Base-by-base conservation (phyloP, 768 basidiomycete species). In the Phlebiopsis gigantea region DNA sequence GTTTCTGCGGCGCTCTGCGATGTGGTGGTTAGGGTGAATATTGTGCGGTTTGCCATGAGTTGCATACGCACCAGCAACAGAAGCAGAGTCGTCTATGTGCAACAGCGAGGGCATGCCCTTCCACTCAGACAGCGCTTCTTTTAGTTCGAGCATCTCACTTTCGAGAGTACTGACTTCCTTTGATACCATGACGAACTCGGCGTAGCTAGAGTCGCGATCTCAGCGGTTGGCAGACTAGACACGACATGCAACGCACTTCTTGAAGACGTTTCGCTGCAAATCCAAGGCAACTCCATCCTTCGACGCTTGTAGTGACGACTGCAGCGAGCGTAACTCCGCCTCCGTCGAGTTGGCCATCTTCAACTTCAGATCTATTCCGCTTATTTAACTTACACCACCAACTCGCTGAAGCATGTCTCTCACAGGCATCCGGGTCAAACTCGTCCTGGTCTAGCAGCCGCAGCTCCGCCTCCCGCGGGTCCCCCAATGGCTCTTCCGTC, bases 131-230 rank as follows among this genome's bases (percentile, higher is more conserved):
- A 98, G 78, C 5, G 89, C 81, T 55, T 95, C 93, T 70, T 97
- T 98, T 69, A 99, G 83, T 66, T 98, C 95, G 28, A 98, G 80
- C 88, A 98, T 91, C 70, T 98, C 95, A 66, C 94, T 95, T 75
- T 99, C 97, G 25, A 99, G 82, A 1, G 90, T 87, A 25, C 90
- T 87, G 53, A 99, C 96, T 72, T 98, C 97, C 68, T 98, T 98
- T 3, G 97, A 97, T 21, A 99, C 91, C 55, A 88, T 79, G 25
- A 99, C 91, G 68, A 98, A 98, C 69, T 98, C 93, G 46, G 94
- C 90, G 67, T 98, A 98, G 72, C 96, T 98, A 26, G 17, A 9
- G 21, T 43, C 26, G 28, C 21, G 53, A 44, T 9, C 44, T n/a
- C 46, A 46, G 46, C n/a, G n/a, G n/a, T n/a, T n/a, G n/a, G 5